Evolutionary conservation across 1,139 yeast genomes (phyloP).

Genomic region (Debaryomyces nepalensis): DNA sequence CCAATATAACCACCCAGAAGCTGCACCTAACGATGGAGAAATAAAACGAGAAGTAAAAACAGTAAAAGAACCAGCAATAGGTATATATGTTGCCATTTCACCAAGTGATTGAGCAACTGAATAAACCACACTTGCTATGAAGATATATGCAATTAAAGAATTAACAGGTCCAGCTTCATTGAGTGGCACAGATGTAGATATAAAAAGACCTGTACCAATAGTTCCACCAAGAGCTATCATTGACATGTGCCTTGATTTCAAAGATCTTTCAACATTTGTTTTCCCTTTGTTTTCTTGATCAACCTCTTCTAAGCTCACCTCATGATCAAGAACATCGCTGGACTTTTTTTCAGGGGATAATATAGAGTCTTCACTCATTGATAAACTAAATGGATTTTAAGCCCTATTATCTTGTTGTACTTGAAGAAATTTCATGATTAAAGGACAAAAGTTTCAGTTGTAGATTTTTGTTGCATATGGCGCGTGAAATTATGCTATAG

Average conservation of each 20-base stretch:
- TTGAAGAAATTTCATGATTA: neutral
- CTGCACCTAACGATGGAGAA: constrained; percentile 74
- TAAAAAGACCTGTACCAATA: constrained; percentile 67
- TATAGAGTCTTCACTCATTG: neutral
- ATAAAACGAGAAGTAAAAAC: constrained; percentile 62
- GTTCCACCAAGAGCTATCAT: constrained; percentile 69
- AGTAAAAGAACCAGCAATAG: constrained; percentile 66
- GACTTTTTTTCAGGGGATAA: neutral
- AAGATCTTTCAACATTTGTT: constrained; percentile 11
- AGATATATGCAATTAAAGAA: constrained; percentile 63
- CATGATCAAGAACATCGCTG: neutral
- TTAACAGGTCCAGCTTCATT: constrained; percentile 74
- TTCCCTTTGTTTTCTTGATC: neutral
- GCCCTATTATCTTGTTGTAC: neutral
- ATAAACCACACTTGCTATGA: constrained; percentile 68
- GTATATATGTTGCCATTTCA: constrained; percentile 77
- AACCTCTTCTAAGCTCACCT: neutral
- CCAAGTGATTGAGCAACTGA: constrained; percentile 72
- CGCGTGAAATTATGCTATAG: neutral
- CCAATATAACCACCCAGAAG: constrained; percentile 86
- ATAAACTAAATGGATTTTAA: neutral
- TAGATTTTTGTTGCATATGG: too few species aligned
- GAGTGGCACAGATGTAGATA: constrained; percentile 58
- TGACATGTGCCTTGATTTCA: constrained; percentile 68
- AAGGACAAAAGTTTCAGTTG: neutral